Evolutionary conservation across 192 early-diverging fungal species (phyloP), one percentile per base, ranked within the genome.

Genomic region (Cladochytrium replicatum): DNA sequence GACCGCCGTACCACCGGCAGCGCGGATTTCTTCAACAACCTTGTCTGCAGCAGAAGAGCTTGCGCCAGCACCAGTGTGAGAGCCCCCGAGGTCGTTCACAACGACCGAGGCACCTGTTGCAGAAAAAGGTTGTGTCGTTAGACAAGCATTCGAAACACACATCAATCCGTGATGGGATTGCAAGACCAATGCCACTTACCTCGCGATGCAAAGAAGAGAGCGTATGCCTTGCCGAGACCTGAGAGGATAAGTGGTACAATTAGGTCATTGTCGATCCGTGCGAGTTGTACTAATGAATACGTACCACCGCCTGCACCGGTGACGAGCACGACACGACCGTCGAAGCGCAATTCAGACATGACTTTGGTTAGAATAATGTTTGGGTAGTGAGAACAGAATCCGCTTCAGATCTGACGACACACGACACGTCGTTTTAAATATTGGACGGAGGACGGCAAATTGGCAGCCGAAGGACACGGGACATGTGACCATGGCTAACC

Each of bases 271-370:
- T n/a, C n/a, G n/a, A n/a, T n/a, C n/a, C n/a, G n/a, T n/a, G n/a
- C n/a, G n/a, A n/a, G n/a, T n/a, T n/a, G n/a, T n/a, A n/a, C n/a
- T n/a, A n/a, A n/a, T n/a, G n/a, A n/a, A n/a, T n/a, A n/a, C n/a
- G n/a, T n/a, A 80, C 88, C 93, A 55, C 91, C 91, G 58, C 93
- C 94, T 43, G 90, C 94, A 46, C 94, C 94, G 29, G 94, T 94
- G 49, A 97, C 83, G 53, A 97, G 82, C 23, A 88, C 94, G 27
- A 94, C 91, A 32, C 68, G 54, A 32, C 57, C 46, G 45, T 75
- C 72, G 30, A 75, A 75, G 23, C 72, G 49, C 4, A 74, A 52
- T n/a, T 59, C 57, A 32, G 46, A 31, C 63, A 64, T 64, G 46
- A n/a, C n/a, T n/a, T n/a, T n/a, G n/a, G n/a, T n/a, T n/a, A n/a